Evolutionary conservation across 2,329 filamentous ascomycete genomes (phyloP), one percentile per base, ranked within the genome.

Genomic region (Colletotrichum ledebouriae): DNA sequence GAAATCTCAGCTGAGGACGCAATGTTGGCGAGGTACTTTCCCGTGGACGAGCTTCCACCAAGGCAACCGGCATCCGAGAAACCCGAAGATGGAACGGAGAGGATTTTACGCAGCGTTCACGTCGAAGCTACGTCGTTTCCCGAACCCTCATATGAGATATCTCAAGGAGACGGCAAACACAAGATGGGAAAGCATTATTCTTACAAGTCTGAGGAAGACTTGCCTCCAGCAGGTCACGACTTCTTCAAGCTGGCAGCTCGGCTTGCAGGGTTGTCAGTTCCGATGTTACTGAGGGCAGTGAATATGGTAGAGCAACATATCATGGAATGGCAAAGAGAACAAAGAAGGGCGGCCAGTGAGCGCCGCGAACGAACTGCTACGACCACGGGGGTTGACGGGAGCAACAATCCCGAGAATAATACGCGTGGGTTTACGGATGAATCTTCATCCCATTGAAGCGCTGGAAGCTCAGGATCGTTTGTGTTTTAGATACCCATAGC

Each of bases 231-330:
- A 12, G 78, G 78, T 2, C 73, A 69, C 42, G 63, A 70, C 4
- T 73, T 82, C 39, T 82, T 80, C 47, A 70, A 71, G 62, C 75
- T 74, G 55, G 74, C 76, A 47, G 79, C 75, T 34, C 73, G 75
- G 9, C 69, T 73, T n/a, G 73, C 76, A 9, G 80, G 79, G 4
- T 64, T 80, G 9, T 74, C 79, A 4, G 70, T 80, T 4, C 74
- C 77, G 6, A 75, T 77, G 37, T 71, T 77, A 15, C 74, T 79
- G 3, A 73, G 76, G 29, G 78, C 79, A 29, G 77, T 82, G 7
- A 80, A 81, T 68, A 80, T 77, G 75, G 68, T 81, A 37, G 80
- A 82, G 60, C 75, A 75, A 17, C 73, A 73, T 10, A 75, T 82
- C n/a, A 63, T 77, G 1, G 60, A 65, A 20, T 81, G 78, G 79